Evolutionary conservation across 1,139 yeast genomes (phyloP).

Genomic region (Geotrichum phurueaensis): DNA sequence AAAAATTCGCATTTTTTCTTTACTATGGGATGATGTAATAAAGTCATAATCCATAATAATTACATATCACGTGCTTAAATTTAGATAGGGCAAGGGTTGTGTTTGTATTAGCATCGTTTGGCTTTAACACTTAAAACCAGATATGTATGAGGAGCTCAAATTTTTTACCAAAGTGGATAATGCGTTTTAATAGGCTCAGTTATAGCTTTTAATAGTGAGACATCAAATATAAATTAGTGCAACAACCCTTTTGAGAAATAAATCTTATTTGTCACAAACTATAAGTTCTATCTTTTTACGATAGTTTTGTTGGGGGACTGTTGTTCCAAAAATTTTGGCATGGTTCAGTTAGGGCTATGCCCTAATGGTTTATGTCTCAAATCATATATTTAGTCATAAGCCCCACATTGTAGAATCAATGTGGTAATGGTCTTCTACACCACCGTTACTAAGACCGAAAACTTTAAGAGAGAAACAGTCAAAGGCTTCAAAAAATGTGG

Average conservation of each 20-base stretch:
- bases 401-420: background rate
- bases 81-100: background rate
- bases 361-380: background rate
- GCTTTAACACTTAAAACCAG: background rate
- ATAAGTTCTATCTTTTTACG: background rate
- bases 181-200: background rate
- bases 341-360: background rate
- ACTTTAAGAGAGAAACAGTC: background rate
- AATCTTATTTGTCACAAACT: background rate
- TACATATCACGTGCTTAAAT: background rate
- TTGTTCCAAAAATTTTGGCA: background rate
- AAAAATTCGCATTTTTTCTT: conserved; percentile 5
- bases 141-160: background rate
- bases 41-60: background rate
- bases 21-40: background rate
- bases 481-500: background rate
- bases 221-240: background rate
- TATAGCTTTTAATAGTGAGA: background rate
- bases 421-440: background rate
- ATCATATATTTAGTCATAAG: background rate
- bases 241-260: background rate
- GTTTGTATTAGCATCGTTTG: background rate
- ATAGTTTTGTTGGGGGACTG: background rate
- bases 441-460: background rate
- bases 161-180: background rate